A percentile compares a stretch with the other conserved stretches of the same genome.
phyloP scores from a whole-genome alignment of 176 grass and related monocot genomes.

The Carex parvula region DNA sequence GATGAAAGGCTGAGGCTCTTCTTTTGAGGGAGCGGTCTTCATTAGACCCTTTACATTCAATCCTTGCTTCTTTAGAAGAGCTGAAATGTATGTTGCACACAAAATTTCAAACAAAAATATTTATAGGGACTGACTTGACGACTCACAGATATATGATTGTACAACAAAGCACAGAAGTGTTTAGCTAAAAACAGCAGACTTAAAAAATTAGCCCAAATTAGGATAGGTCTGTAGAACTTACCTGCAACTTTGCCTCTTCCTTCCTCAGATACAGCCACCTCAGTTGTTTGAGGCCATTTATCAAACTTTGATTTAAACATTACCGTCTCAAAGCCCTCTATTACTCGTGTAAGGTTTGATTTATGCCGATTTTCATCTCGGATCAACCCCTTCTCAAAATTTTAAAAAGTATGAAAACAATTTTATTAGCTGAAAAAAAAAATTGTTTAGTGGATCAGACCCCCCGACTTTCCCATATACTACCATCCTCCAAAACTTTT shows the following conservation, averaged over 20 bases:
- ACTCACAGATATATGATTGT: neutral
- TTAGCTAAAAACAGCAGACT: neutral
- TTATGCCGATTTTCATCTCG: constrained; percentile 39
- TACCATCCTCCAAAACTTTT: neutral
- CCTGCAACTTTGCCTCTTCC: constrained; percentile 99
- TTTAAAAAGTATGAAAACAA: neutral
- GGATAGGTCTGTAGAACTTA: constrained; percentile 28
- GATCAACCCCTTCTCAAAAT: constrained; percentile 72
- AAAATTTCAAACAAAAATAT: constrained; percentile 13
- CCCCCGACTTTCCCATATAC: neutral
- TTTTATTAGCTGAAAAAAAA: neutral
- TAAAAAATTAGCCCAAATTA: neutral
- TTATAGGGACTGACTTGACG: neutral
- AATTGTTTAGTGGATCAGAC: neutral
- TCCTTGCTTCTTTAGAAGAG: constrained; percentile 91
- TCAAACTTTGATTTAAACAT: constrained; percentile 85
- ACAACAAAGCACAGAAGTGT: neutral
- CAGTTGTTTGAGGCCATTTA: constrained; percentile 74
- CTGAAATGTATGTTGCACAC: constrained; percentile 32
- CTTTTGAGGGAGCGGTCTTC: constrained; percentile 55
- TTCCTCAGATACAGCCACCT: constrained; percentile 77
- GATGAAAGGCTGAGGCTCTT: constrained; percentile 75
- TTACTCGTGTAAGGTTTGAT: constrained; percentile 69
- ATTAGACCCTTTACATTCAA: constrained; percentile 93
- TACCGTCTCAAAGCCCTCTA: constrained; percentile 84